These are phyloP conservation scores for Dalbergia cochinchinensis DNA, from an alignment of 306 rosid genomes.

Conservation along the genomic window DNA sequence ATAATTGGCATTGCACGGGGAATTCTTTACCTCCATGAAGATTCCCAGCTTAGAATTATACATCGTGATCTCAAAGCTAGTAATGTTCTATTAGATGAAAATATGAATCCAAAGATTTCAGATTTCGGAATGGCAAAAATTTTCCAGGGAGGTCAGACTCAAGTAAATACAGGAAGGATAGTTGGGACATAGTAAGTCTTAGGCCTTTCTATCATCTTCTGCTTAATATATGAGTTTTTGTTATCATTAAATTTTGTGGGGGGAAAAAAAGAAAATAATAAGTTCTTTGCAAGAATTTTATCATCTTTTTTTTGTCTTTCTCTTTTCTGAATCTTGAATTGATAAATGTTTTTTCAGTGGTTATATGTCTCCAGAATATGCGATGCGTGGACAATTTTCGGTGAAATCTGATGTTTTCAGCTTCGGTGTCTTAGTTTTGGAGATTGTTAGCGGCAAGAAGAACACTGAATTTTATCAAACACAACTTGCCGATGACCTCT, in stretches of 20 bases:
- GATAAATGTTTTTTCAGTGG: conserved; percentile 45
- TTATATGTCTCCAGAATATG: conserved; percentile 64
- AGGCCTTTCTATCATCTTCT: background rate
- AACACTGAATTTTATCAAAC: conserved; percentile 45
- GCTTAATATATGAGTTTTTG: background rate
- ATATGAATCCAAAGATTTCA: conserved; percentile 70
- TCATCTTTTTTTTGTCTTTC: background rate
- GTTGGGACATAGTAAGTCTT: conserved; percentile 77
- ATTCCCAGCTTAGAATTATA: conserved; percentile 66
- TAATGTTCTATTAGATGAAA: conserved; percentile 61
- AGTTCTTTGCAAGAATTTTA: background rate
- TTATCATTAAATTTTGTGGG: background rate
- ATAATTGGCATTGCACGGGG: conserved; percentile 70
- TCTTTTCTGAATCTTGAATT: background rate
- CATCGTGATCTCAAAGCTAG: conserved; percentile 79
- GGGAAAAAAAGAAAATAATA: background rate
- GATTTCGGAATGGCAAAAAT: conserved; percentile 82
- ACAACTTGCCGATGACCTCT: conserved; percentile 46
- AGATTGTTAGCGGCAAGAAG: conserved; percentile 63
- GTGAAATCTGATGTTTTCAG: conserved; percentile 58
- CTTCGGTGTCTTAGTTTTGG: conserved; percentile 59
- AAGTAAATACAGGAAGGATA: conserved; percentile 56
- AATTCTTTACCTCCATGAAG: conserved; percentile 71
- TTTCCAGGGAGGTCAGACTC: conserved; percentile 53
- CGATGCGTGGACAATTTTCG: conserved; percentile 60